A percentile compares a stretch with the other conserved stretches of the same genome.
Evolutionary conservation across 2,329 filamentous ascomycete genomes (phyloP).

Genomic region (Macroventuria anomochaeta): DNA sequence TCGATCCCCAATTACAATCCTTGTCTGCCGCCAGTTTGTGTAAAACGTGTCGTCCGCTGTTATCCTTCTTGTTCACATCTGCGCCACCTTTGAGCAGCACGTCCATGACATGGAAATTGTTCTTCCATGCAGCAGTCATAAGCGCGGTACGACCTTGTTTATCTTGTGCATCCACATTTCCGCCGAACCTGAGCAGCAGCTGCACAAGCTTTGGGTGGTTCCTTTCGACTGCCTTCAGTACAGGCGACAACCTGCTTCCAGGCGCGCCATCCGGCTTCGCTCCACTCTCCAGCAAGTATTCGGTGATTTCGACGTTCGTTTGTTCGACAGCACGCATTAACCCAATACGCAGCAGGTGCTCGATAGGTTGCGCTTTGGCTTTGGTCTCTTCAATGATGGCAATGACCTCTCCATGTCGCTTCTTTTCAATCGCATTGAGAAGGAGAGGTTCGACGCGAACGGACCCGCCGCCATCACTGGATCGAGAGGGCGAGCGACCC

Average conservation of each 20-base stretch:
- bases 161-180: constrained; percentile 43
- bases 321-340: constrained; percentile 46
- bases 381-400: constrained; percentile 47
- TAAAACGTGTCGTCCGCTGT: constrained; percentile 42
- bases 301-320: constrained; percentile 37
- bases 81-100: constrained; percentile 48
- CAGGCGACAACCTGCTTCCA: constrained; percentile 38
- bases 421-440: constrained; percentile 45
- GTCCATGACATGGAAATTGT: constrained; percentile 43
- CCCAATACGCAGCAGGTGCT: constrained; percentile 47
- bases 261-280: constrained; percentile 45
- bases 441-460: constrained; percentile 45
- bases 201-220: constrained; percentile 39
- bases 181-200: constrained; percentile 41
- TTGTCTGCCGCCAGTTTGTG: constrained; percentile 51
- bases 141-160: constrained; percentile 48
- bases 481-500: constrained; percentile 46
- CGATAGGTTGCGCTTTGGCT: constrained; percentile 38
- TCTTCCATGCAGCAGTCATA: constrained; percentile 48
- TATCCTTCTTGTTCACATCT: constrained; percentile 48
- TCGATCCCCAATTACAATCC: constrained; percentile 56
- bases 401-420: constrained; percentile 37
- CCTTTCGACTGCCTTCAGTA: constrained; percentile 41
- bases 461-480: constrained; percentile 44
- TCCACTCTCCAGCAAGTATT: constrained; percentile 43